A percentile compares a stretch with the other conserved stretches of the same genome.
Conservation (phyloP, 1,284 basidiomycete genomes). For the Puccinia polysora region DNA sequence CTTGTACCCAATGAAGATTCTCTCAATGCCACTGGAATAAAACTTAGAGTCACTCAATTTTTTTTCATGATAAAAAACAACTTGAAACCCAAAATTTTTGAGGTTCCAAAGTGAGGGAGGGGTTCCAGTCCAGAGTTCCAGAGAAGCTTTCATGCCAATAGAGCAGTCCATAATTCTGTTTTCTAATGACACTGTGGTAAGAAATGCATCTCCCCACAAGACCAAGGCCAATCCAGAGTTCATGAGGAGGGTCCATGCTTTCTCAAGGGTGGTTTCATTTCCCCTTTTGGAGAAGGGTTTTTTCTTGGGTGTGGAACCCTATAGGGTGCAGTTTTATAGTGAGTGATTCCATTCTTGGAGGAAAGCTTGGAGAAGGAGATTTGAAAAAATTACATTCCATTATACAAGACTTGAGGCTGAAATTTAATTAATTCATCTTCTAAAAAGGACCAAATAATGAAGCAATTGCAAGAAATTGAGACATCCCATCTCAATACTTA, state of each 20-base stretch:
- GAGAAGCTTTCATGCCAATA: not conserved
- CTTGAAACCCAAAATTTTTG: not conserved
- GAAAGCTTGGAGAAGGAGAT: no score
- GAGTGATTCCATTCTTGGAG: not conserved
- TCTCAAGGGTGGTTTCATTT: not conserved
- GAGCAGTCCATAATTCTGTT: not conserved
- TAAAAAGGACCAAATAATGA: no score
- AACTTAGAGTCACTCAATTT: not conserved
- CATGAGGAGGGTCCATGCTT: not conserved
- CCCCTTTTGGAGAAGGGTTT: conserved; percentile 1
- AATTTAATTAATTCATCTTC: no score
- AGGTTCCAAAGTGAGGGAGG: not conserved
- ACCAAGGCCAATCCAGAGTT: not conserved
- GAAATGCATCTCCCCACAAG: conserved; percentile 12
- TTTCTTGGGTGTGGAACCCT: conserved; percentile 5
- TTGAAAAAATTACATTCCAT: no score
- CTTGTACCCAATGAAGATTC: not conserved
- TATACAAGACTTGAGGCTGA: no score
- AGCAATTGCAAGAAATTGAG: no score
- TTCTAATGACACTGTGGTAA: not conserved
- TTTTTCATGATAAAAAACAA: not conserved
- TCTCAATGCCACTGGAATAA: not conserved
- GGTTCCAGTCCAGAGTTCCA: not conserved
- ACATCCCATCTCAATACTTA: no score
- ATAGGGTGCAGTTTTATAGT: not conserved